A percentile compares a stretch with the other conserved stretches of the same genome.
Evolutionary conservation across 2,329 filamentous ascomycete genomes (phyloP).

Genomic region (Chrysoporthe puriensis): DNA sequence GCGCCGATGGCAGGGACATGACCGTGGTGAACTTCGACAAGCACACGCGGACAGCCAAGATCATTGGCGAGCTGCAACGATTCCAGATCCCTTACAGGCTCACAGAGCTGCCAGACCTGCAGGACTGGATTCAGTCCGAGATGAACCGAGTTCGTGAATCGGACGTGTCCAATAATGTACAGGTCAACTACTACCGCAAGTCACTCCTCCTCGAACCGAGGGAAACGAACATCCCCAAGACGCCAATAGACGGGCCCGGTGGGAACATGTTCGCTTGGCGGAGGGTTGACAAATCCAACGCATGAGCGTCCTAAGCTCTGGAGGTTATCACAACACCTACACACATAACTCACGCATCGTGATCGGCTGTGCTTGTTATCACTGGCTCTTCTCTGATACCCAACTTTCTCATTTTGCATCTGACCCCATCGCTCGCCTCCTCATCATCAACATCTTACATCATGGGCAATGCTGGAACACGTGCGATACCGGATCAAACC

Average conservation of each 20-base stretch:
- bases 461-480: background rate
- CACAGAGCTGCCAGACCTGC: conserved; percentile 80
- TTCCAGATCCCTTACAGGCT: conserved; percentile 95
- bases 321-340: background rate
- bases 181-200: conserved; percentile 74
- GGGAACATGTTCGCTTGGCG: conserved; percentile 27
- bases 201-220: conserved; percentile 83
- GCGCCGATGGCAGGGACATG: conserved; percentile 53
- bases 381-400: conserved; percentile 27
- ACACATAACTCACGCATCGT: conserved; percentile 3
- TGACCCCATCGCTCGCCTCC: background rate
- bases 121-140: conserved; percentile 88
- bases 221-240: conserved; percentile 47
- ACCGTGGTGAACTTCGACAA: conserved; percentile 98
- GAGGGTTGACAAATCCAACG: conserved; percentile 20
- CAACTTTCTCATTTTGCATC: conserved; percentile 21
- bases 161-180: conserved; percentile 56
- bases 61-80: conserved; percentile 92
- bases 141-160: conserved; percentile 72
- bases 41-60: conserved; percentile 89
- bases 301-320: background rate
- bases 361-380: conserved; percentile 6
- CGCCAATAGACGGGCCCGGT: conserved; percentile 35
- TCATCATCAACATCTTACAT: conserved; percentile 2
- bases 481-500: background rate